These are phyloP conservation scores for Gossypium bickii DNA, from an alignment of 345 rosid species.

Conservation along the genomic window DNA sequence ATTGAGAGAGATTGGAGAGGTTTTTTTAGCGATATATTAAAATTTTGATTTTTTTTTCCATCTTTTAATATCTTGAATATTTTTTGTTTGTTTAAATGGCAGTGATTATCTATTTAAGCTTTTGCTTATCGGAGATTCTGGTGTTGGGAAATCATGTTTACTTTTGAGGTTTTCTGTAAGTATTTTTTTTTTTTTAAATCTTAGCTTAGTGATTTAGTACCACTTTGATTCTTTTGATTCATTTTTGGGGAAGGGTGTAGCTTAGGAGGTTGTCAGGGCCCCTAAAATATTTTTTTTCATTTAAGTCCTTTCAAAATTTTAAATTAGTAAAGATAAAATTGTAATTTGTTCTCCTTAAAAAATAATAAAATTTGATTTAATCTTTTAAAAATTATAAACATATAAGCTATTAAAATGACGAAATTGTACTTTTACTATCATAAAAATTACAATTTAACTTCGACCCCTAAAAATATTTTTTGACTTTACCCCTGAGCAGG, in stretches of 20 bases:
- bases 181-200: not conserved
- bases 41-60: not conserved
- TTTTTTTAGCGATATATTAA: not conserved
- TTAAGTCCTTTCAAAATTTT: too few relatives aligned
- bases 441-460: too few relatives aligned
- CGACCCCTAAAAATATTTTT: too few relatives aligned
- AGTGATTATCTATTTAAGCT: constrained; percentile 61
- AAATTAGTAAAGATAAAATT: too few relatives aligned
- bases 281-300: too few relatives aligned
- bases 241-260: not conserved
- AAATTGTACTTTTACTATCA: too few relatives aligned
- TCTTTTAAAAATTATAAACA: too few relatives aligned
- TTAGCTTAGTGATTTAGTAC: not conserved
- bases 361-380: too few relatives aligned
- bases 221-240: not conserved
- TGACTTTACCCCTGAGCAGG: constrained; percentile 20
- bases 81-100: constrained; percentile 16
- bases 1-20: too few relatives aligned
- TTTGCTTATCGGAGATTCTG: constrained; percentile 26
- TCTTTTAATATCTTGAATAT: not conserved
- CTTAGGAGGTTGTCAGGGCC: too few relatives aligned
- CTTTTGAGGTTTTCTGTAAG: constrained; percentile 58
- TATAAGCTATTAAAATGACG: too few relatives aligned
- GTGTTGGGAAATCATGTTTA: constrained; percentile 47
- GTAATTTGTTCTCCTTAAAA: accelerated